Evolutionary conservation across 768 basidiomycete species (phyloP), one percentile per base, ranked within the genome.

Genomic region (Trametes elegans): DNA sequence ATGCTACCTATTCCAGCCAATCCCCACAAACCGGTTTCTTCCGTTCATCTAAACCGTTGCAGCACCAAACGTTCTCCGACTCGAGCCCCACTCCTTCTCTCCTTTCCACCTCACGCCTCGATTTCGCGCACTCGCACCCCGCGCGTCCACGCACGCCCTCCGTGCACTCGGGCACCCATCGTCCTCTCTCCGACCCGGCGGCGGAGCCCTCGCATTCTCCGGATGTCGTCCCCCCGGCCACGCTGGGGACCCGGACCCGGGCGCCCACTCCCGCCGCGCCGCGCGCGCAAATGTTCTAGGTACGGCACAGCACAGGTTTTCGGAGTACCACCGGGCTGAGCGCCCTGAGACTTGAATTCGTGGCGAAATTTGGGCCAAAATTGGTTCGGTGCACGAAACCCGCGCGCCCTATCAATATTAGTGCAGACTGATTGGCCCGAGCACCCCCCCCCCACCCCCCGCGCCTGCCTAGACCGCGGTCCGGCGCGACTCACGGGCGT

Each of bases 201-300:
- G 3, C 34, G 34, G 34, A 35, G 34, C 34, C 34, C n/a, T n/a
- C n/a, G n/a, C n/a, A n/a, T n/a, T n/a, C n/a, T n/a, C n/a, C n/a
- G n/a, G n/a, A n/a, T n/a, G n/a, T n/a, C n/a, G n/a, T n/a, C n/a
- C n/a, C n/a, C n/a, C n/a, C n/a, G n/a, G n/a, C n/a, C n/a, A n/a
- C n/a, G n/a, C 40, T 7, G 19, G 28, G 40, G 39, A 24, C 10
- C 49, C 51, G 51, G 51, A 18, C 41, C 51, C 42, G 51, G 51
- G 24, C 14, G 10, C 9, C 23, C 39, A 34, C 32, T 31, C 42
- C 51, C 51, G 34, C 31, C n/a, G n/a, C n/a, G n/a, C n/a, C n/a
- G n/a, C n/a, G n/a, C n/a, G n/a, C n/a, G n/a, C 27, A 29, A 10
- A 18, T 18, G 32, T 19, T 32, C 32, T 36, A 43, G 36, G 39